Evolutionary conservation across 495 filamentous ascomycete genomes (phyloP), one percentile per base, ranked within the genome.

Genomic region (Podospora didyma): DNA sequence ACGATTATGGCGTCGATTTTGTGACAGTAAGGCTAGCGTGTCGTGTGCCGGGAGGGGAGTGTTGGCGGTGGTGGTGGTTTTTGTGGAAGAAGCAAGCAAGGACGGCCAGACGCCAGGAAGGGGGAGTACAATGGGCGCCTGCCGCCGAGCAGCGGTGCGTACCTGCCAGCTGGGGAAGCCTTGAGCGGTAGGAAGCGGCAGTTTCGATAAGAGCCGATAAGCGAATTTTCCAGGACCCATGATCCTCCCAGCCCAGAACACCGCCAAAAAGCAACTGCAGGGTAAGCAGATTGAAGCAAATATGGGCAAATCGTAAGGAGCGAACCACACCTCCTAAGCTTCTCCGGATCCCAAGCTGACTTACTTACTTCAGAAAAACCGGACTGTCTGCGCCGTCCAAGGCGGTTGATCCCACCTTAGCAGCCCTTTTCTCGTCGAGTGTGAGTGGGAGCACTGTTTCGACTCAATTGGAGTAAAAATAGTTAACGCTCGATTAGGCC

Each of bases 371-470:
- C 42, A 77, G 73, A 56, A 73, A 69, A 57, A 54, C 58, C 22
- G 50, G 48, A 28, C 48, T 79, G 42, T 46, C 62, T 41, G 76
- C 70, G 51, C 65, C 73, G 0, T 67, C 67, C 46, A 78, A 77
- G 63, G 75, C 80, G 58, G 78, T 95, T 60, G 89, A 97, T 74
- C 87, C 89, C 58, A 72, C 78, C 51, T 65, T 97, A 60, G 84
- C 88, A 58, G 87, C 88, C 48, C 79, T 97, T 23, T 97, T 97
- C 72, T 79, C 87, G 26, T 77, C 81, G 24, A 93, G 89, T 75
- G 91, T 94, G 77, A 71, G 88, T 82, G 41, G 88, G 89, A 75
- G 68, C 26, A 82, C 78, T 42, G 16, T n/a, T 14, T 19, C 17
- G 17, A 22, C 14, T 4, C 23, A 34, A 47, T 41, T 59, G 23